These are phyloP conservation scores for Pseudogymnoascus sp. DNA, from an alignment of 2,329 filamentous ascomycete species.

Conservation along the genomic window DNA sequence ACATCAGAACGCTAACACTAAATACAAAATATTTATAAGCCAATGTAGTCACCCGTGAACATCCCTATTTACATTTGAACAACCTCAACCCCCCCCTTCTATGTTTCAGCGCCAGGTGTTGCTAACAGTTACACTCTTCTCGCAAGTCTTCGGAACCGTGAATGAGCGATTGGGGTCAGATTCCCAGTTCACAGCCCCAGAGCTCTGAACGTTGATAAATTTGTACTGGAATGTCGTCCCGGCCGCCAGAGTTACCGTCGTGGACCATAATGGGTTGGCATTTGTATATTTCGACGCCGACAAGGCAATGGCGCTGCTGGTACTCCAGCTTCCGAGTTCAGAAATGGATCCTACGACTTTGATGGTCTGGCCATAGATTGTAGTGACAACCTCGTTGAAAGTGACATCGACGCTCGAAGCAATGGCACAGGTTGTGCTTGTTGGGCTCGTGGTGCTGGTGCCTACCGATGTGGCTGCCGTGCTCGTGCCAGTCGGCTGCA, in stretches of 20 bases:
- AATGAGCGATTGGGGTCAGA: constrained; percentile 32
- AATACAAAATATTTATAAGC: background rate
- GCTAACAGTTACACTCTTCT: constrained; percentile 17
- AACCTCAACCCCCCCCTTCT: background rate
- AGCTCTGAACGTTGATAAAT: constrained; percentile 53
- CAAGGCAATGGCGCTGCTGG: constrained; percentile 46
- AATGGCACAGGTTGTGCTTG: constrained; percentile 33
- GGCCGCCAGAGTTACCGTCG: constrained; percentile 46
- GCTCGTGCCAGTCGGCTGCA: background rate
- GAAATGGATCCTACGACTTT: constrained; percentile 56
- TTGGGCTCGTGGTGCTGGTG: constrained; percentile 22
- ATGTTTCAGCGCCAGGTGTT: constrained; percentile 18
- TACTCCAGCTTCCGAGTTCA: constrained; percentile 58
- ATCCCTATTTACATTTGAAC: background rate
- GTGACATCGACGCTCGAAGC: constrained; percentile 49
- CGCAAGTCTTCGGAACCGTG: constrained; percentile 19
- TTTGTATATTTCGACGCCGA: constrained; percentile 53
- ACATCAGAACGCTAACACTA: background rate
- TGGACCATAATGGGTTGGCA: constrained; percentile 55
- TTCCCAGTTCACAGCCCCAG: constrained; percentile 57
- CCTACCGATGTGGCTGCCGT: background rate
- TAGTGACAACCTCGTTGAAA: constrained; percentile 53
- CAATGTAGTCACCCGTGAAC: background rate
- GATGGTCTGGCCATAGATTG: constrained; percentile 55
- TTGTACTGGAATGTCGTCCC: constrained; percentile 59